A percentile compares a stretch with the other conserved stretches of the same genome.
Evolutionary conservation across 768 basidiomycete species (phyloP).

Genomic region (Trichaptum fuscoviolaceum): DNA sequence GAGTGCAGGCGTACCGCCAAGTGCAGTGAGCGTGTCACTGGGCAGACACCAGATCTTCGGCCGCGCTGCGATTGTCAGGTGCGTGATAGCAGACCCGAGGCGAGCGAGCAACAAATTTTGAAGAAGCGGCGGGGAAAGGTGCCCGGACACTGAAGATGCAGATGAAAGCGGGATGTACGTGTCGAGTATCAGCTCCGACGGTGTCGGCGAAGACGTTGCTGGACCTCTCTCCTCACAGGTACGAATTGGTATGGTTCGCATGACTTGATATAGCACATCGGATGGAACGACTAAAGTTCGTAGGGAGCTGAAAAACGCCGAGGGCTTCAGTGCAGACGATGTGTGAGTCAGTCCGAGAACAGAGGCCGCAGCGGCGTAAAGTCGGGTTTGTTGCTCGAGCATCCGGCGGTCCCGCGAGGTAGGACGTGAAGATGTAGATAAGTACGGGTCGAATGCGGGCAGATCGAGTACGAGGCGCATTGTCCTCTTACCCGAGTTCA

Average conservation of each 20-base stretch:
- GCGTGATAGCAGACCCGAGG: not conserved
- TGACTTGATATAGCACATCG: not conserved
- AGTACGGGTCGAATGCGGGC: not conserved
- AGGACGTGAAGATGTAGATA: not conserved
- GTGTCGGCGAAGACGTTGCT: not conserved
- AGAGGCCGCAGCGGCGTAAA: not conserved
- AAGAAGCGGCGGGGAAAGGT: not conserved
- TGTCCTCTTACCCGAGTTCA: not conserved
- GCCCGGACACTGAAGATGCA: not conserved
- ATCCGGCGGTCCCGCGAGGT: not conserved
- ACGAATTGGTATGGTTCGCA: not conserved
- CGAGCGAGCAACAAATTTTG: not conserved
- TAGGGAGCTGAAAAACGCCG: not conserved
- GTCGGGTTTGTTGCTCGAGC: not conserved
- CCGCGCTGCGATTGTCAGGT: not conserved
- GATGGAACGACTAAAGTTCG: not conserved
- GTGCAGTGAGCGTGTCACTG: not conserved
- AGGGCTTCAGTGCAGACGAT: not conserved
- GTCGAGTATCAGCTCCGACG: not conserved
- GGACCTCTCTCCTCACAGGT: not conserved
- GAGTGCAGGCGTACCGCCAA: not conserved
- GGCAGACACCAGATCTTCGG: not conserved
- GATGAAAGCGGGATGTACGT: not conserved
- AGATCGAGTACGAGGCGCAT: not conserved
- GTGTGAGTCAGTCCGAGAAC: not conserved